Conservation (phyloP, 495 filamentous ascomycete genomes). For the Penicillium simplicissimum region DNA sequence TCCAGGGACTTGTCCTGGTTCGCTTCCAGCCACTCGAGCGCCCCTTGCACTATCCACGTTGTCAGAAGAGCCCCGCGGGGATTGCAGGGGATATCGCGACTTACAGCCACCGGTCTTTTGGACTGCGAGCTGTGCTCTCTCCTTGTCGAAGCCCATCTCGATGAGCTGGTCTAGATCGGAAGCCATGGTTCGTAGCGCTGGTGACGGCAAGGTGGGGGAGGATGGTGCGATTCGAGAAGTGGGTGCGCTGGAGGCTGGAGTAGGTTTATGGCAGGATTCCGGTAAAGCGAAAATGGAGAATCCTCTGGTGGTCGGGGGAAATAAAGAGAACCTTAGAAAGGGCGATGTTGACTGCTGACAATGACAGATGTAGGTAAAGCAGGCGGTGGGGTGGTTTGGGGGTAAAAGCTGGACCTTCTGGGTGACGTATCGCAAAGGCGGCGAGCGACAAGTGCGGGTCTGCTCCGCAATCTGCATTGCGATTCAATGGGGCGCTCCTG, state of each 20-base stretch:
- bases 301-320: too few species aligned
- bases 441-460: constrained; percentile 27
- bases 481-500: background rate
- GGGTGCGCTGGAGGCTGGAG: background rate
- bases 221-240: background rate
- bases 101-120: constrained; percentile 73
- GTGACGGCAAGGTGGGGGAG: background rate
- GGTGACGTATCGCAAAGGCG: constrained; percentile 39
- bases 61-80: constrained; percentile 2
- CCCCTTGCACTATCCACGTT: constrained; percentile 69
- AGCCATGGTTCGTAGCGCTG: constrained; percentile 51
- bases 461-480: background rate
- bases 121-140: constrained; percentile 76
- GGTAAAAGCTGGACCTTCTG: constrained; percentile 14
- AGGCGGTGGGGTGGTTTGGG: background rate
- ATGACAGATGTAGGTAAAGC: constrained; percentile 2
- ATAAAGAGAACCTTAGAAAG: background rate
- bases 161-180: constrained; percentile 78
- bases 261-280: background rate
- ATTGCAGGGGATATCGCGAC: constrained; percentile 29
- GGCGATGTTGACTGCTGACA: background rate
- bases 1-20: constrained; percentile 83
- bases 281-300: too few species aligned
- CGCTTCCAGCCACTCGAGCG: constrained; percentile 89
- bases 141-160: constrained; percentile 92